Conservation (phyloP, 2,329 filamentous ascomycete species). For the Colletotrichum plurivorum region DNA sequence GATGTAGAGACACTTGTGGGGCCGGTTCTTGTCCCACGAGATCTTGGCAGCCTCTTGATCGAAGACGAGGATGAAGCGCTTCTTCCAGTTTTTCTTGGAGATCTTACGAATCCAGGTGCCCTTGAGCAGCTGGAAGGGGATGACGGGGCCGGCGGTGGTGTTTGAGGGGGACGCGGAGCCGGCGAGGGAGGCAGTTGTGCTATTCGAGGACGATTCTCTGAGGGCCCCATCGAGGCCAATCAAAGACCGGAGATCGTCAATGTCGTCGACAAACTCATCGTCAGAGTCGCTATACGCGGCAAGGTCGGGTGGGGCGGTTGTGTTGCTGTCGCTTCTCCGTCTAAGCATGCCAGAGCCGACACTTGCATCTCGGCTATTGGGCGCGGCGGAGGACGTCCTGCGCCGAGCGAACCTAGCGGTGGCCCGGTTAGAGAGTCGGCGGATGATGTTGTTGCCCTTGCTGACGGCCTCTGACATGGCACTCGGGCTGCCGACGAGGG, state of each 20-base stretch:
- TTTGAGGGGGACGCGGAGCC: slow-evolving; percentile 55
- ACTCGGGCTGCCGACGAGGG: slow-evolving; percentile 68
- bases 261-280: slow-evolving; percentile 68
- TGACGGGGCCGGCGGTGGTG: slow-evolving; percentile 75
- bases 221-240: slow-evolving; percentile 57
- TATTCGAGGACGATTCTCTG: slow-evolving; percentile 64
- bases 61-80: slow-evolving; percentile 79
- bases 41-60: slow-evolving; percentile 90
- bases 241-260: slow-evolving; percentile 61
- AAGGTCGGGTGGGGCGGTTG: slow-evolving; percentile 70
- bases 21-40: slow-evolving; percentile 84
- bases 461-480: slow-evolving; percentile 63
- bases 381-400: slow-evolving; percentile 82
- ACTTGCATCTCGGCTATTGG: slow-evolving; percentile 86
- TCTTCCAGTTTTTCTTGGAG: slow-evolving; percentile 83
- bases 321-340: slow-evolving; percentile 90
- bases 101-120: slow-evolving; percentile 87
- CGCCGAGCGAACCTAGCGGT: slow-evolving; percentile 76
- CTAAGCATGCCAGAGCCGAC: slow-evolving; percentile 91
- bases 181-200: slow-evolving; percentile 62
- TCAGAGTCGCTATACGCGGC: slow-evolving; percentile 67
- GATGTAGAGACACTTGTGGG: slow-evolving; percentile 89
- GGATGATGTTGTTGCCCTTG: slow-evolving; percentile 72
- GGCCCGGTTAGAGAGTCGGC: slow-evolving; percentile 86
- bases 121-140: slow-evolving; percentile 82